Base-by-base conservation (phyloP, 108 stramenopile genomes). In the Nitzschia sp. region DNA sequence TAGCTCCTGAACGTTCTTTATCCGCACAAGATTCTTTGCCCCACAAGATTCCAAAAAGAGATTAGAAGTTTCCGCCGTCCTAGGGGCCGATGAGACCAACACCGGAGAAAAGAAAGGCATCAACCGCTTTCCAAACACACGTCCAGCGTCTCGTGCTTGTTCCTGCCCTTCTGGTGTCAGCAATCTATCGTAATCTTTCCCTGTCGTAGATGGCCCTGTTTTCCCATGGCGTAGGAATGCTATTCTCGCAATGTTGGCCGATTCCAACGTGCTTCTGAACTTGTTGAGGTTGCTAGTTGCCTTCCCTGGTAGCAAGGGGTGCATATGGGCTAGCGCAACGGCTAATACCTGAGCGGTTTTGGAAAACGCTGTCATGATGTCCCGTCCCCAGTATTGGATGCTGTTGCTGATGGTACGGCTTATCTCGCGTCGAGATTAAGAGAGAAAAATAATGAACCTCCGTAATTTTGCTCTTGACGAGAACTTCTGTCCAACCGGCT, bases 171-270 rank as follows among this genome's bases (percentile, higher is more conserved):
- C 26, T 9, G 68, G 74, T 6, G 80, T 79, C 5, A 84, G 36
- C 0, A 21, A 42, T 38, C 83, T 76, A 51, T 84, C 83, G 59
- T 71, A 81, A 45, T 84, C 83, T 1, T 23, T 54, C 5, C 74
- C 73, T 36, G 59, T 58, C 17, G 21, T 29, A 1, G 79, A 46
- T 11, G 72, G 72, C 30, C 49, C 63, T 1, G 83, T 84, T 35
- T 81, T 78, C 0, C 80, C 83, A 67, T 84, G 83, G 15, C 83
- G 76, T 8, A 84, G 38, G 69, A 81, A 84, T 15, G 64, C 76
- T 9, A 84, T 49, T 35, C 60, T 64, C 24, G 31, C 23, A 46
- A 79, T 62, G 31, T 70, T 61, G 0, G 74, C 73, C 9, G 47
- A 17, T 27, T 69, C 38, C 25, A 67, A 8, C 11, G 66, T 54